phyloP scores from a whole-genome alignment of 1,284 basidiomycete genomes.

The Apiotrichum domesticum region DNA sequence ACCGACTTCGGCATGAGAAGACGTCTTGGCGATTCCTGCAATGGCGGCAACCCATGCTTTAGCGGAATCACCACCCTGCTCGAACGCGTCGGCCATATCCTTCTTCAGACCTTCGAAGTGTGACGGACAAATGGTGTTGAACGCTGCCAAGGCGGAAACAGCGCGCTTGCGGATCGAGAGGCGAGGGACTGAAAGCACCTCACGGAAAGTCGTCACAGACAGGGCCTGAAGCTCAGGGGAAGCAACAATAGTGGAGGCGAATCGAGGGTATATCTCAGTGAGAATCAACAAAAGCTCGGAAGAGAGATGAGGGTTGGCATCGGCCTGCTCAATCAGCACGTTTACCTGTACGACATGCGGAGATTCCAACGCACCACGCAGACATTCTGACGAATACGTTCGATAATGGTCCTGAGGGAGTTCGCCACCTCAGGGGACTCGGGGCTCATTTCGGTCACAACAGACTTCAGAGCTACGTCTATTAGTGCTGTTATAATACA shows the following conservation, averaged over 20 bases:
- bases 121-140: slow-evolving; percentile 28
- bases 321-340: slow-evolving; percentile 44
- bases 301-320: slow-evolving; percentile 68
- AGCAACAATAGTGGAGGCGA: slow-evolving; percentile 63
- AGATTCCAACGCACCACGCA: slow-evolving; percentile 26
- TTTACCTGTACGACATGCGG: slow-evolving; percentile 8
- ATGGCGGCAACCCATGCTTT: slow-evolving; percentile 34
- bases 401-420: slow-evolving; percentile 4
- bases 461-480: slow-evolving; percentile 76
- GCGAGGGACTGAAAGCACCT: slow-evolving; percentile 67
- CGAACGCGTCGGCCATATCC: slow-evolving; percentile 26
- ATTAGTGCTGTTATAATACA: not conserved
- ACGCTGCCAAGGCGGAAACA: slow-evolving; percentile 62
- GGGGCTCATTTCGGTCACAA: slow-evolving; percentile 67
- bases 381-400: slow-evolving; percentile 58
- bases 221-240: slow-evolving; percentile 50
- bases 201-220: slow-evolving; percentile 66
- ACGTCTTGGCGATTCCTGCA: slow-evolving; percentile 32
- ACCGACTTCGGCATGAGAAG: slow-evolving; percentile 27
- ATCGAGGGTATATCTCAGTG: slow-evolving; percentile 81
- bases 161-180: slow-evolving; percentile 84
- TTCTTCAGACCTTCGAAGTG: slow-evolving; percentile 28
- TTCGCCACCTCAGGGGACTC: slow-evolving; percentile 1
- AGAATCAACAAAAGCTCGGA: slow-evolving; percentile 85
- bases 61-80: slow-evolving; percentile 20